Evolutionary conservation across 352 stramenopile genomes (phyloP).

Genomic region (Phytophthora citricola): DNA sequence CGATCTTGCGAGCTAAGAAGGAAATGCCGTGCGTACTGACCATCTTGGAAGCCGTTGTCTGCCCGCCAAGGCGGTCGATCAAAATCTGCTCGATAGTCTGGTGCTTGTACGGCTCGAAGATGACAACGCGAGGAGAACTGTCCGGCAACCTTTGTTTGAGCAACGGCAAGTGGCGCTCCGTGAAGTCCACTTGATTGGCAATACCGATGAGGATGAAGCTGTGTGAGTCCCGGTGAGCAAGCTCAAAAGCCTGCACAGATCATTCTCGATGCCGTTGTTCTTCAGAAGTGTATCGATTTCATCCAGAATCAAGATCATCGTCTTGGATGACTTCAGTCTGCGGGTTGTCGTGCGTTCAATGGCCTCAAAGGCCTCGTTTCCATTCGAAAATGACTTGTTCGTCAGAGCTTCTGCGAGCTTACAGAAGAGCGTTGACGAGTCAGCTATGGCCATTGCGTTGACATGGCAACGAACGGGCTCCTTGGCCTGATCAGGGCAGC

Average conservation of each 20-base stretch:
- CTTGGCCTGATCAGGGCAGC: constrained; percentile 37
- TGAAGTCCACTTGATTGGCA: constrained; percentile 88
- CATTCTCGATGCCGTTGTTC: constrained; percentile 67
- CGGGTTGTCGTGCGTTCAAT: constrained; percentile 63
- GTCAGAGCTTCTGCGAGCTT: constrained; percentile 65
- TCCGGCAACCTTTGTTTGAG: constrained; percentile 61
- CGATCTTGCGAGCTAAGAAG: constrained; percentile 84
- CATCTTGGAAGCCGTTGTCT: constrained; percentile 48
- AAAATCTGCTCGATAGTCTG: constrained; percentile 84
- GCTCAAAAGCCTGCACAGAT: constrained; percentile 79
- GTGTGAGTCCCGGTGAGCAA: constrained; percentile 63
- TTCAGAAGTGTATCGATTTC: constrained; percentile 84
- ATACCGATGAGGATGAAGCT: constrained; percentile 84
- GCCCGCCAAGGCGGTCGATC: constrained; percentile 65
- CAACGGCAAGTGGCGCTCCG: constrained; percentile 72
- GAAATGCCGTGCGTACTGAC: constrained; percentile 75
- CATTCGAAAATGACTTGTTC: constrained; percentile 47
- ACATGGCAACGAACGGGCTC: constrained; percentile 62
- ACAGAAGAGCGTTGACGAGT: constrained; percentile 58
- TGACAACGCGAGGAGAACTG: constrained; percentile 64
- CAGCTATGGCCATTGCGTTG: constrained; percentile 75
- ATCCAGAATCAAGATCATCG: constrained; percentile 79
- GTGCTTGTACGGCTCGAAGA: constrained; percentile 85
- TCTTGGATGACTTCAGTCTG: constrained; percentile 55
- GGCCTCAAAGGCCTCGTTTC: constrained; percentile 66